Conservation (phyloP, 169 alveolate species). For the Plasmodium chabaudi region DNA sequence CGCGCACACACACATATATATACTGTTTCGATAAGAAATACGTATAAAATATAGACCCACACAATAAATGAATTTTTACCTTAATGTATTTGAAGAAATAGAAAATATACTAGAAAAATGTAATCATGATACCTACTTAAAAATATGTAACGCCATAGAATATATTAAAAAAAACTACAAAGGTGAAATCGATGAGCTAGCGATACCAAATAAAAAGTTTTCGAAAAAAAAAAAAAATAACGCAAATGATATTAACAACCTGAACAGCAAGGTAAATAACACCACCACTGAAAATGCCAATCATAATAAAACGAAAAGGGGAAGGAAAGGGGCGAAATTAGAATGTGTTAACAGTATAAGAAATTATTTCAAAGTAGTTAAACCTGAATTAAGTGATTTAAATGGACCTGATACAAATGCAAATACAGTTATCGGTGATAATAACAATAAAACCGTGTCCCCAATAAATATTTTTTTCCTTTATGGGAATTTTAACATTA, state of each 20-base stretch:
- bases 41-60: neutral
- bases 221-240: slow-evolving; percentile 21
- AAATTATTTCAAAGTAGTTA: slow-evolving; percentile 57
- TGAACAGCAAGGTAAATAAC: neutral
- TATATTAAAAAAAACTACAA: slow-evolving; percentile 40
- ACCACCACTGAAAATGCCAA: neutral
- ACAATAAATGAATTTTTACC: slow-evolving; percentile 45
- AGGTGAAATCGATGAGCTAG: slow-evolving; percentile 2
- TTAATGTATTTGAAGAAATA: slow-evolving; percentile 51
- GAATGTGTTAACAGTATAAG: slow-evolving; percentile 34
- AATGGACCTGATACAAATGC: neutral
- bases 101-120: slow-evolving; percentile 65
- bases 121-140: slow-evolving; percentile 32
- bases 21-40: no score
- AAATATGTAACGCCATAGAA: slow-evolving; percentile 32
- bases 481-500: slow-evolving; percentile 54
- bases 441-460: slow-evolving; percentile 16
- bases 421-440: neutral
- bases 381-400: slow-evolving; percentile 2
- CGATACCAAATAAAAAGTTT: slow-evolving; percentile 3
- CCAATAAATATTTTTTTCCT: slow-evolving; percentile 46
- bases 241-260: neutral
- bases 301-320: neutral
- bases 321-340: neutral
- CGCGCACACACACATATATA: no score